These are phyloP conservation scores for Musa troglodytarum DNA, from an alignment of 176 grass and related monocot species.

Conservation along the genomic window DNA sequence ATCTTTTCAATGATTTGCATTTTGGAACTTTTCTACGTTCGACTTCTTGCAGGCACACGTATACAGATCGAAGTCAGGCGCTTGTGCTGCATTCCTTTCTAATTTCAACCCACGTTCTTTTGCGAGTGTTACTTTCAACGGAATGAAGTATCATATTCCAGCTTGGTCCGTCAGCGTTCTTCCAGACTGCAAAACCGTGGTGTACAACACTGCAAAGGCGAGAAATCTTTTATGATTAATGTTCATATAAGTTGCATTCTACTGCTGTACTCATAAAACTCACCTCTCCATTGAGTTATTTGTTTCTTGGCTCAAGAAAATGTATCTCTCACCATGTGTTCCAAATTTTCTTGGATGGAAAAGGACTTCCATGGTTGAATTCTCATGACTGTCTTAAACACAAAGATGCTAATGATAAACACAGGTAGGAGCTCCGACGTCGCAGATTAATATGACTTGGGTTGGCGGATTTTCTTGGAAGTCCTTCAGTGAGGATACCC, in stretches of 20 bases:
- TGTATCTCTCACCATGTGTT: neutral
- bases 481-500: slow-evolving; percentile 58
- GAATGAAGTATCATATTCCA: slow-evolving; percentile 49
- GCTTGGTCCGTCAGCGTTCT: slow-evolving; percentile 94
- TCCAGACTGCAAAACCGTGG: slow-evolving; percentile 70
- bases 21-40: neutral
- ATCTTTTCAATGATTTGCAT: neutral
- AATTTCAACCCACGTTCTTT: slow-evolving; percentile 49
- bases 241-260: neutral
- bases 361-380: too few relatives aligned
- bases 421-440: slow-evolving; percentile 53
- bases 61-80: slow-evolving; percentile 58
- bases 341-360: too few relatives aligned
- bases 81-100: slow-evolving; percentile 69
- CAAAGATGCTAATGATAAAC: neutral
- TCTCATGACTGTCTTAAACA: too few relatives aligned
- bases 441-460: slow-evolving; percentile 47
- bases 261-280: neutral
- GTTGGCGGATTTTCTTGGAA: slow-evolving; percentile 51
- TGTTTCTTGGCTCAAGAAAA: neutral
- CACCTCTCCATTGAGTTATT: neutral
- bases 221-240: slow-evolving; percentile 11
- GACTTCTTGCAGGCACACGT: slow-evolving; percentile 48
- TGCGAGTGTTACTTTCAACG: slow-evolving; percentile 52
- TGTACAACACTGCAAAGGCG: slow-evolving; percentile 88